Conservation (phyloP, 2,329 filamentous ascomycete genomes). For the Ceratocystis cubensis region DNA sequence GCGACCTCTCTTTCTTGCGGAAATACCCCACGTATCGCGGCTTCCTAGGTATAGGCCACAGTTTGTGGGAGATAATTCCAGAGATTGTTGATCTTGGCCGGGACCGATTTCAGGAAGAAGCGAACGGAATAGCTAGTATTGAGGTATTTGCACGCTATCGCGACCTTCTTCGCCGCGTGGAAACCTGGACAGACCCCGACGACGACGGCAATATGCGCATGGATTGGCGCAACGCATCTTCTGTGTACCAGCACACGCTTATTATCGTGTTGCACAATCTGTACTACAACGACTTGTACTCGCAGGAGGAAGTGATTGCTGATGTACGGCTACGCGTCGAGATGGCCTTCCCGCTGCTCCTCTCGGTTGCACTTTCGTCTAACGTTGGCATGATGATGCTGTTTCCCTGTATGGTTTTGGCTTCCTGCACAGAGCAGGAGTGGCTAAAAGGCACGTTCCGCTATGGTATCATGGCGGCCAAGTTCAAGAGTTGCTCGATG, state of each 20-base stretch:
- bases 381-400: conserved; percentile 20
- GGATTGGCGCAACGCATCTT: conserved; percentile 17
- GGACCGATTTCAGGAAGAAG: conserved; percentile 15
- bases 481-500: conserved; percentile 20
- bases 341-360: conserved; percentile 17
- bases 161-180: conserved; percentile 10
- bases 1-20: conserved; percentile 13
- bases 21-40: conserved; percentile 12
- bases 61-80: conserved; percentile 17
- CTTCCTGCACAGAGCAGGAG: conserved; percentile 19
- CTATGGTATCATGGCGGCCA: conserved; percentile 19
- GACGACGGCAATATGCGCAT: conserved; percentile 16
- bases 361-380: conserved; percentile 19
- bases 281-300: conserved; percentile 17
- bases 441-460: conserved; percentile 18
- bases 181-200: conserved; percentile 15
- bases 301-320: conserved; percentile 12
- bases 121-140: conserved; percentile 8
- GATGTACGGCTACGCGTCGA: conserved; percentile 15
- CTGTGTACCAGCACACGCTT: conserved; percentile 17
- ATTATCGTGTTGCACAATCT: conserved; percentile 18
- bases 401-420: conserved; percentile 18
- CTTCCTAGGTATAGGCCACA: conserved; percentile 17
- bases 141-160: conserved; percentile 17
- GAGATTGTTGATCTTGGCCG: conserved; percentile 16